Conservation (phyloP, 176 grass and related monocot species). For the Rhipidocladum racemiflorum region DNA sequence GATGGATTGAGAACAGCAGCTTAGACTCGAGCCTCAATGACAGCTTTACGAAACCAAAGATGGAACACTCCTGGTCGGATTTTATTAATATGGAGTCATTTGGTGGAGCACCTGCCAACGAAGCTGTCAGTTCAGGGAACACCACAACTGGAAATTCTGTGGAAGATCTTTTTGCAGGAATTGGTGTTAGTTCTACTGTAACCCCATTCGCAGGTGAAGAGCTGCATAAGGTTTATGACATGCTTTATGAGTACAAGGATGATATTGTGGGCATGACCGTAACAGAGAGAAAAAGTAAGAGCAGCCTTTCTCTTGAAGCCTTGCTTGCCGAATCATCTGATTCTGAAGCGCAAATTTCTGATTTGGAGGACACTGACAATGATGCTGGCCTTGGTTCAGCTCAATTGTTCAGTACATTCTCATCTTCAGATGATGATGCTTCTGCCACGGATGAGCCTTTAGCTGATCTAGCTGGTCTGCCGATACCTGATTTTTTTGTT, state of each 20-base stretch:
- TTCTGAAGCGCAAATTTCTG: constrained; percentile 38
- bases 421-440: constrained; percentile 40
- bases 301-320: constrained; percentile 46
- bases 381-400: constrained; percentile 13
- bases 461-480: constrained; percentile 24
- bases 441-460: not conserved
- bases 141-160: not conserved
- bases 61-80: constrained; percentile 29
- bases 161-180: constrained; percentile 21
- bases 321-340: constrained; percentile 47
- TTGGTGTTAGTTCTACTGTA: not conserved
- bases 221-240: constrained; percentile 24
- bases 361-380: not conserved
- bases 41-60: constrained; percentile 22
- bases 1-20: constrained; percentile 13
- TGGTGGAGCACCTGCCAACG: constrained; percentile 5
- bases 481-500: constrained; percentile 19
- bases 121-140: constrained; percentile 17
- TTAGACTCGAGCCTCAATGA: not conserved
- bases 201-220: not conserved
- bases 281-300: constrained; percentile 1
- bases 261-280: constrained; percentile 21
- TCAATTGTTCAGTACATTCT: constrained; percentile 28
- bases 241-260: constrained; percentile 21
- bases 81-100: constrained; percentile 28